phyloP scores from a whole-genome alignment of 73 alveolate genomes.

The Tetrahymena malaccensis region DNA sequence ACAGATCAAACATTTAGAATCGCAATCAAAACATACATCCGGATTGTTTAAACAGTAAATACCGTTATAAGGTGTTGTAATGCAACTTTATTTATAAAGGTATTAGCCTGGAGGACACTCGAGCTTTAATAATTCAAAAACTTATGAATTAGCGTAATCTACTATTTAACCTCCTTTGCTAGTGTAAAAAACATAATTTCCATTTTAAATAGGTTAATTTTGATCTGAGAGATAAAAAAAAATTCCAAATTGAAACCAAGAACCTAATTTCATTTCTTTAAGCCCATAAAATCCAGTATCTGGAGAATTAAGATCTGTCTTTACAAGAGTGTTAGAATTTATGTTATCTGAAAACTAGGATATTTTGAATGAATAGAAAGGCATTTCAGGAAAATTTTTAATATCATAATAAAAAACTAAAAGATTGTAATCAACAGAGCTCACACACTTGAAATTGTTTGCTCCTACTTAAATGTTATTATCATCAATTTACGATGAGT shows the following conservation, averaged over 20 bases:
- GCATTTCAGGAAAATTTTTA: background rate
- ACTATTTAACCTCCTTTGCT: background rate
- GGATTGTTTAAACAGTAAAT: background rate
- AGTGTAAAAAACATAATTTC: background rate
- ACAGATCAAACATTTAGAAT: background rate
- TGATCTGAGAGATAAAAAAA: background rate
- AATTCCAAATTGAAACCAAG: background rate
- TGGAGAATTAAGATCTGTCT: background rate
- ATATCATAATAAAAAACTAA: background rate
- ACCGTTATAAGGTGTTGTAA: background rate
- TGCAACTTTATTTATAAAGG: background rate
- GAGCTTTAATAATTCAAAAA: background rate
- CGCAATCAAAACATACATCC: background rate
- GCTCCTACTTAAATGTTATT: background rate
- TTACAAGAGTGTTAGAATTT: background rate
- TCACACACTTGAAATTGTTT: background rate
- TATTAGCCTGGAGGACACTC: background rate
- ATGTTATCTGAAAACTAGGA: no score
- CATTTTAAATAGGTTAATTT: background rate
- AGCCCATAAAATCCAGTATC: background rate
- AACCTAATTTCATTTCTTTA: background rate
- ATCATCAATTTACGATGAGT: background rate
- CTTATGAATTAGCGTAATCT: background rate
- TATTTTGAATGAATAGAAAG: no score
- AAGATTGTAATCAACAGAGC: no score